These are phyloP conservation scores for Globisporangium parvum DNA, from an alignment of 352 stramenopile genomes.

Conservation along the genomic window DNA sequence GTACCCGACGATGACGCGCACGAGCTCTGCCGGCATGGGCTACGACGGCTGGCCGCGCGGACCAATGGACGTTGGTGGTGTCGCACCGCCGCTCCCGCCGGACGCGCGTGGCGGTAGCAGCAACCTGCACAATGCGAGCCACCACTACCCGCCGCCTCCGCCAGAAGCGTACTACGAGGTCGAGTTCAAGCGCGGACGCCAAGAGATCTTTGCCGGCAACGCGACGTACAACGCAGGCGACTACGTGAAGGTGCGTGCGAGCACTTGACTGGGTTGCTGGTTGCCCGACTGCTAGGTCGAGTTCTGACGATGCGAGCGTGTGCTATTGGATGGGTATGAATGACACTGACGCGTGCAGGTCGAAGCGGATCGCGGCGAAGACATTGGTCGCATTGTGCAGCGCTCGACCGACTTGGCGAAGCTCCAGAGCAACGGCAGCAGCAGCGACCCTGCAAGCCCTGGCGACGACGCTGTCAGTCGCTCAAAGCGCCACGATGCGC, in stretches of 20 bases:
- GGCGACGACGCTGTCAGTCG: conserved; percentile 40
- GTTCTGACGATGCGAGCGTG: background rate
- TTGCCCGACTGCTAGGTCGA: background rate
- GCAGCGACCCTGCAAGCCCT: conserved; percentile 21
- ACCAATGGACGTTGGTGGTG: conserved; percentile 24
- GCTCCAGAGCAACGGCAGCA: conserved; percentile 21
- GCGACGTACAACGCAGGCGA: conserved; percentile 88
- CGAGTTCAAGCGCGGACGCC: conserved; percentile 93
- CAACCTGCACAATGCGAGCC: conserved; percentile 1
- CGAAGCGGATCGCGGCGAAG: conserved; percentile 95
- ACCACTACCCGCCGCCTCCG: conserved; percentile 47
- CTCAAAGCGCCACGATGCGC: conserved; percentile 60
- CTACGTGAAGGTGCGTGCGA: conserved; percentile 84
- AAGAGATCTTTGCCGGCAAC: conserved; percentile 87
- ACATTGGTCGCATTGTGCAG: conserved; percentile 93
- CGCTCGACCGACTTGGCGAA: conserved; percentile 82
- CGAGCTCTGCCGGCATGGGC: conserved; percentile 45
- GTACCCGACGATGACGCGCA: conserved; percentile 54
- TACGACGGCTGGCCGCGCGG: conserved; percentile 71
- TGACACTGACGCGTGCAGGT: conserved; percentile 54
- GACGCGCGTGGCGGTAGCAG: conserved; percentile 25
- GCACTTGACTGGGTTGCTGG: background rate
- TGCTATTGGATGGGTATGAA: background rate
- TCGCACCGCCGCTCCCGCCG: conserved; percentile 54
- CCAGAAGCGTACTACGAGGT: conserved; percentile 90